These are phyloP conservation scores for Diaporthe helianthi DNA, from an alignment of 2,329 filamentous ascomycete species.

Conservation along the genomic window DNA sequence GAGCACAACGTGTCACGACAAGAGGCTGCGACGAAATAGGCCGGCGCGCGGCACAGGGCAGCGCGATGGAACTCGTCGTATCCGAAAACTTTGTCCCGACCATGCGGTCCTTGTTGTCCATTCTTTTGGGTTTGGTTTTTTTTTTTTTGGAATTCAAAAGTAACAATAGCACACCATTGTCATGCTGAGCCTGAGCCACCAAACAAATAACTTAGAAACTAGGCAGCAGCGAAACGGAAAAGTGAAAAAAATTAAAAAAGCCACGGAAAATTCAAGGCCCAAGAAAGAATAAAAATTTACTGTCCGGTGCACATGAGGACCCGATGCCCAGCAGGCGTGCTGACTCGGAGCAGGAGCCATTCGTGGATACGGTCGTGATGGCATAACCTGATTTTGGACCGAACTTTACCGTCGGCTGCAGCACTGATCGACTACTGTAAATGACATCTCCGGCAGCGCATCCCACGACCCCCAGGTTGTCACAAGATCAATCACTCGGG, in stretches of 20 bases:
- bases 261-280: background rate
- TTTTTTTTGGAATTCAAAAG: conserved; percentile 11
- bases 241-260: background rate
- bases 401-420: conserved; percentile 18
- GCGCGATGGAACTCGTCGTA: conserved; percentile 14
- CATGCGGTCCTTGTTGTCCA: background rate
- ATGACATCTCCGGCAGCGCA: background rate
- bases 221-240: background rate
- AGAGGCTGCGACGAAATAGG: conserved; percentile 17
- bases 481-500: background rate
- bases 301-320: background rate
- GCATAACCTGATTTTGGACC: conserved; percentile 18
- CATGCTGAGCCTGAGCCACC: no score
- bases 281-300: background rate
- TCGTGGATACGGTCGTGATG: conserved; percentile 17
- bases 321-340: background rate
- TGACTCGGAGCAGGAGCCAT: conserved; percentile 23
- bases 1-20: conserved; percentile 14
- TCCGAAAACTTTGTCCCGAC: conserved; percentile 22
- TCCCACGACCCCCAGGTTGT: background rate
- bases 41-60: background rate
- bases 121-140: background rate
- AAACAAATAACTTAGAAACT: no score
- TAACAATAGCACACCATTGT: background rate
- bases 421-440: background rate